Evolutionary conservation across 2,329 filamentous ascomycete genomes (phyloP), one percentile per base, ranked within the genome.

Genomic region (Cercospora sojina): DNA sequence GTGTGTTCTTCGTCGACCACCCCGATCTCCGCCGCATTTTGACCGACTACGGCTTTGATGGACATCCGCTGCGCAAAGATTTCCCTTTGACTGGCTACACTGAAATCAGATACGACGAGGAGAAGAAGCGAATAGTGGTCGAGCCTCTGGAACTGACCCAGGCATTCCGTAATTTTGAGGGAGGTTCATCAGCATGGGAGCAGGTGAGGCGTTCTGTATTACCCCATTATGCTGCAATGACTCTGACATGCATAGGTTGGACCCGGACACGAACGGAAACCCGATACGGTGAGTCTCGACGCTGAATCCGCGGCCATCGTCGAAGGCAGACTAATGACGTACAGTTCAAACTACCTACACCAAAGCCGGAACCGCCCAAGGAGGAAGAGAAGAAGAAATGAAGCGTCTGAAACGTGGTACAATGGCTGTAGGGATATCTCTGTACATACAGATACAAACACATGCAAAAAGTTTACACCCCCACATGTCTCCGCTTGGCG

Each of bases 21-120:
- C 95, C 95, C 43, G 96, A 99, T 83, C 85, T 99, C 74, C 89
- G 95, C 79, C 88, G 95, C 74, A 98, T 99, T 83, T 96, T 99
- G 94, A 99, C 95, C 72, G 95, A 99, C 80, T 99, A 99, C 80
- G 95, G 95, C 62, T 99, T 99, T 77, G 96, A 99, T 80, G 95
- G 95, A 62, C 95, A 99, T 83, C 95, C 95, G 49, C 83, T 99
- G 78, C 88, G 96, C 77, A 99, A 99, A 84, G 95, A 99, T 79
- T 99, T 99, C 84, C 95, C 95, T 23, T 83, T 99, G 79, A 97
- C 95, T 2, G 95, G 95, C 57, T 99, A 99, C 84, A 99, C 95
- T 35, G 96, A 99, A 84, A 90, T 99, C 73, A 87, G 95, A 77
- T 99, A 96, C 78, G 95, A 99, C 74, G 95, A 99, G 83, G 96